Base-by-base conservation (phyloP, 2,329 filamentous ascomycete genomes). In the Cordyceps militaris region DNA sequence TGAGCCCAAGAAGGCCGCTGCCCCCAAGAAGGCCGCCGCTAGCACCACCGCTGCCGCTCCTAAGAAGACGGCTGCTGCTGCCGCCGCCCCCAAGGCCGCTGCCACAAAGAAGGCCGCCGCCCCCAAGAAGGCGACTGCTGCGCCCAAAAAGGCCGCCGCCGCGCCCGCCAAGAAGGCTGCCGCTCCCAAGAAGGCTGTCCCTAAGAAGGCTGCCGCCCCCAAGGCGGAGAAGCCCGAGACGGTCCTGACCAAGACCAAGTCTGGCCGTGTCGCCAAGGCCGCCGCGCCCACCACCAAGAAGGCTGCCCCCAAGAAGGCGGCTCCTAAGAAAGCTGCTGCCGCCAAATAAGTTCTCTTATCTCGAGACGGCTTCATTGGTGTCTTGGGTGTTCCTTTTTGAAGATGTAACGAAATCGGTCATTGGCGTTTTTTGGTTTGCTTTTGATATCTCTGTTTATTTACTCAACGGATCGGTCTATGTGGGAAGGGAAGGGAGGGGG, bases 241-340 rank as follows among this genome's bases (percentile, higher is more conserved):
- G 67, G 79, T 87, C 50, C 75, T 91, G 54, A 83, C 81, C 71
- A 92, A 89, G 83, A 92, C 90, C 72, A 94, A 94, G 83, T 86
- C 89, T 56, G 90, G 91, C 50, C 87, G 91, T 65, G 87, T 95
- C 66, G 84, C 87, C 66, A 95, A 94, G 84, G 77, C 80, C 24
- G 58, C 74, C 66, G 74, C 76, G 66, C 71, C 73, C 21, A 72
- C 78, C 8, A 72, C 76, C 42, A 77, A 79, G 69, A 77, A 77
- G 73, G 71, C 75, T 13, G 71, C 76, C 16, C 67, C 73, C 11
- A 77, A 76, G 71, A 71, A 73, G 49, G 72, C 75, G 19, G 67
- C 73, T 5, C 66, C 74, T 26, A 77, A 77, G 70, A 76, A 79
- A 71, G 68, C 69, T 62, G 63, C 64, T 53, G 66, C 72, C 52